phyloP scores from a whole-genome alignment of 2,329 filamentous ascomycete genomes.

The Alternaria sp. region DNA sequence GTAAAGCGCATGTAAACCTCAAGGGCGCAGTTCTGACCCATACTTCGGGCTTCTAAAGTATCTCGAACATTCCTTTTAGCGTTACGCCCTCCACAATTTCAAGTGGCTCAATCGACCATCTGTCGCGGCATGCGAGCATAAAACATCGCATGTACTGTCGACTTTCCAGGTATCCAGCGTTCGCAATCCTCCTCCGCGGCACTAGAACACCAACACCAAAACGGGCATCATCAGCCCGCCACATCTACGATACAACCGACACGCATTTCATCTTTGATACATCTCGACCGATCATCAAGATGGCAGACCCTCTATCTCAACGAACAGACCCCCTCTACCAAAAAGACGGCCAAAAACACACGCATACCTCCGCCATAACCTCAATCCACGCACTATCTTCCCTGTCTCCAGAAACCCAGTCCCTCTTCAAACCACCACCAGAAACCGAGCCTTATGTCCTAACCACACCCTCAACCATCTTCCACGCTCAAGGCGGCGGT shows the following conservation, averaged over 20 bases:
- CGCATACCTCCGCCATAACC: constrained; percentile 53
- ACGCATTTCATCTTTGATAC: not conserved
- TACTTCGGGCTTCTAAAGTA: not conserved
- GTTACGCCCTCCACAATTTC: not conserved
- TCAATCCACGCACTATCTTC: constrained; percentile 57
- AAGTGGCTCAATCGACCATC: not conserved
- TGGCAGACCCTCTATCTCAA: not conserved
- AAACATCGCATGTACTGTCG: not conserved
- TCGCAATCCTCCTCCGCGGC: not conserved
- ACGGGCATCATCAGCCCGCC: not conserved
- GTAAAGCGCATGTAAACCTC: constrained; percentile 1
- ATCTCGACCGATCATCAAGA: not conserved
- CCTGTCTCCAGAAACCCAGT: constrained; percentile 59
- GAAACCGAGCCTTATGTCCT: constrained; percentile 61
- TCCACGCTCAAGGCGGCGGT: constrained; percentile 76
- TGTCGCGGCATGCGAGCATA: not conserved
- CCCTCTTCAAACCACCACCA: constrained; percentile 64
- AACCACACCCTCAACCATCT: constrained; percentile 70
- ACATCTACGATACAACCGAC: not conserved
- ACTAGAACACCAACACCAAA: not conserved
- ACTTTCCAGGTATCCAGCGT: not conserved
- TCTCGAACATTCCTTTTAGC: not conserved
- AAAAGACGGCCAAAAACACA: constrained; percentile 50
- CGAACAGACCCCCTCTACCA: constrained; percentile 47
- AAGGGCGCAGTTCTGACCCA: not conserved